Base-by-base conservation (phyloP, 805 yeast species). In the Teunomyces panamensis region DNA sequence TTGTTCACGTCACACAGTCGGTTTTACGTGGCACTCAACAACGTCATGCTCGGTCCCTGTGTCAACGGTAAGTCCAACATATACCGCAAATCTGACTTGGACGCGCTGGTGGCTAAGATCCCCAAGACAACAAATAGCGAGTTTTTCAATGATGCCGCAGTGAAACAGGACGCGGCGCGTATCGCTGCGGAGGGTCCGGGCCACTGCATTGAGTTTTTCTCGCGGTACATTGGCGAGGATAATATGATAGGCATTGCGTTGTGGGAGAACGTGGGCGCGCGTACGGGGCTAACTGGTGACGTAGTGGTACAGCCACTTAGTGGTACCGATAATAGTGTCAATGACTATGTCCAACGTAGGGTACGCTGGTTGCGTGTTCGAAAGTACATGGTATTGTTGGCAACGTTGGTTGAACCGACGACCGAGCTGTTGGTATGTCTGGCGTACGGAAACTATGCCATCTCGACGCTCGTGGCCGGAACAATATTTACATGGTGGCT, bases 51-150 rank as follows among this genome's bases (percentile, higher is more conserved):
- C 30, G 96, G 96, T 0, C 95, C 96, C 0, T 89, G 97, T 65
- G 94, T 89, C 37, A 89, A 87, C 72, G 97, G 97, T 8, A 89
- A 90, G 60, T 86, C 94, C 7, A 89, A 89, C 58, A 55, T 89
- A 44, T 90, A 87, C 63, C 72, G 91, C 16, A 73, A 81, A 39
- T 79, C 87, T 0, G 86, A 79, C 46, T 66, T 89, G 24, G 89
- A 85, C 61, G 48, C 46, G 10, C 79, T 88, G 0, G 88, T 84
- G 16, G 60, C 68, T 13, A 59, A 55, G 52, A 66, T 77, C n/a
- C 65, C 68, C 7, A 37, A 27, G 24, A 28, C 44, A 24, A 14
- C 47, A 34, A 44, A 48, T 30, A 44, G 50, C 10, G 48, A 55
- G 10, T 71, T 70, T 53, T 73, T 73, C 55, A 29, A 52, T 30